A percentile compares a stretch with the other conserved stretches of the same genome.
phyloP scores from a whole-genome alignment of 1,139 yeast species.

The Saccharomyces hybrid region DNA sequence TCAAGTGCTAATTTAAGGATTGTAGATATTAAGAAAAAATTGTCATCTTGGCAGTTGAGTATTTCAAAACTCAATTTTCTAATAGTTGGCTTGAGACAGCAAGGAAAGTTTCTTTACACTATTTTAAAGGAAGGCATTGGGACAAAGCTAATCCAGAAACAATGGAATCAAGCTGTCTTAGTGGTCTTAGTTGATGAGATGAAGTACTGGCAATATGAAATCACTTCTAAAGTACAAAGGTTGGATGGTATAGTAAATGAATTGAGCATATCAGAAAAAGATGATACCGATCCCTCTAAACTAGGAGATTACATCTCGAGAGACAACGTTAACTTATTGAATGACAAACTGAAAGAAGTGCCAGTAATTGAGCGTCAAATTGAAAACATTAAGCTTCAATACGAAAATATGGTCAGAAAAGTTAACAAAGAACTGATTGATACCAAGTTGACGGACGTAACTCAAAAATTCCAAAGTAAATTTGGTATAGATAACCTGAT shows the following conservation, averaged over 20 bases:
- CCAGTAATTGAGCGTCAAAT: slow-evolving; percentile 29
- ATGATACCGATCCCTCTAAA: slow-evolving; percentile 17
- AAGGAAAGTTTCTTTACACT: slow-evolving; percentile 29
- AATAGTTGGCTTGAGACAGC: slow-evolving; percentile 32
- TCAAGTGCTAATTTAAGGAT: slow-evolving; percentile 31
- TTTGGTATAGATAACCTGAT: slow-evolving; percentile 14
- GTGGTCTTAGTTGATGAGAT: slow-evolving; percentile 25
- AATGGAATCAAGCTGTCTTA: slow-evolving; percentile 19
- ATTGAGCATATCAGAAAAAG: slow-evolving; percentile 26
- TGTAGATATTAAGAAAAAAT: slow-evolving; percentile 15
- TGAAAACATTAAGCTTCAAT: slow-evolving; percentile 21
- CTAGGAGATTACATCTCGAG: slow-evolving; percentile 41
- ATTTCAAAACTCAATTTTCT: slow-evolving; percentile 30
- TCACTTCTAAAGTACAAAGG: slow-evolving; percentile 28
- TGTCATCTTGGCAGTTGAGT: slow-evolving; percentile 21
- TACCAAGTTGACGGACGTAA: slow-evolving; percentile 18
- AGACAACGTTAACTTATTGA: slow-evolving; percentile 33
- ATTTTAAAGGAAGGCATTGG: slow-evolving; percentile 31
- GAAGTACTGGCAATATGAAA: slow-evolving; percentile 28
- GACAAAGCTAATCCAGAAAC: slow-evolving; percentile 23
- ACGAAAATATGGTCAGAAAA: slow-evolving; percentile 22
- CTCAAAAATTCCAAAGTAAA: slow-evolving; percentile 11
- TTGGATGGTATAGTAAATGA: slow-evolving; percentile 25
- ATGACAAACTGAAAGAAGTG: slow-evolving; percentile 27
- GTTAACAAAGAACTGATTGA: slow-evolving; percentile 19